Evolutionary conservation across 2,329 filamentous ascomycete species (phyloP).

Genomic region (Calonectria pseudoturangicola): DNA sequence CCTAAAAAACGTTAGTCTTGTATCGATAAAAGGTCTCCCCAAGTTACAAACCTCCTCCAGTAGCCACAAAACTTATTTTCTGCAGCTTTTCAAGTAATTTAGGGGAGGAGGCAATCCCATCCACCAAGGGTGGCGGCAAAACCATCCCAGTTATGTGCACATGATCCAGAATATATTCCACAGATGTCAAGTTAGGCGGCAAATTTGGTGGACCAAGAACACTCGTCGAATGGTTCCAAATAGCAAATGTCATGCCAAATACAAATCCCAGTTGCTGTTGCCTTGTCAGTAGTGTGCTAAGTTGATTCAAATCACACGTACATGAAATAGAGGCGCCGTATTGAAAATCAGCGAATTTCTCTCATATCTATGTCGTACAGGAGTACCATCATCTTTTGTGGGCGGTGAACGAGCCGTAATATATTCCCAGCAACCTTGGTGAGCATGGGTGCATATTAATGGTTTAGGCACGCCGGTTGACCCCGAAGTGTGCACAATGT

Average conservation of each 20-base stretch:
- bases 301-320: not conserved
- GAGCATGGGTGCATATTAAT: not conserved
- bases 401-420: not conserved
- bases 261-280: not conserved
- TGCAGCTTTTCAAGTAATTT: not conserved
- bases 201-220: not conserved
- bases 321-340: conserved; percentile 4
- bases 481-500: not conserved
- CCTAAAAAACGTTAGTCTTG: not conserved
- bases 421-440: not conserved
- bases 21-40: fast-evolving
- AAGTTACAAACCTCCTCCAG: not conserved
- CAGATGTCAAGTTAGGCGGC: not conserved
- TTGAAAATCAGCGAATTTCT: not conserved
- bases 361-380: conserved; percentile 6
- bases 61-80: conserved; percentile 1
- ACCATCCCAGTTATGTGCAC: not conserved
- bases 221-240: conserved; percentile 15
- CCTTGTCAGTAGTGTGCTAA: not conserved
- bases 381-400: not conserved
- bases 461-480: conserved; percentile 3
- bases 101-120: not conserved
- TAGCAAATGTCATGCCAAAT: conserved; percentile 22
- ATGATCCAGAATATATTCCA: not conserved
- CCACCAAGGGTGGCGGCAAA: not conserved